Evolutionary conservation across 352 stramenopile genomes (phyloP), one percentile per base, ranked within the genome.

Genomic region (Phytopythium aichiense): DNA sequence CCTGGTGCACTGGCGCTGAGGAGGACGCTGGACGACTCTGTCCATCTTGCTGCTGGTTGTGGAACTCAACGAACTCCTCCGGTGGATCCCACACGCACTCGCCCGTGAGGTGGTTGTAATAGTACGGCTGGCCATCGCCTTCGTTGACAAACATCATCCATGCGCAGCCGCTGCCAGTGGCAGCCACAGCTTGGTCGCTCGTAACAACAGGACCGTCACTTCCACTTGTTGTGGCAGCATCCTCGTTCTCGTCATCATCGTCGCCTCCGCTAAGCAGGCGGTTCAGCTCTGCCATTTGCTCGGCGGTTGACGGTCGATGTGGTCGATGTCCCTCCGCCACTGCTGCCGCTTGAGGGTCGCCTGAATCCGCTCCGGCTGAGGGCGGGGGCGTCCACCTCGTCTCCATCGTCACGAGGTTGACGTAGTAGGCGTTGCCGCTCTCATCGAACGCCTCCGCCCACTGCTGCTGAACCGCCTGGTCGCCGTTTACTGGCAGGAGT

Each of bases 91-190:
- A 92, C 20, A 89, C 68, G 62, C 79, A 89, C 56, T 88, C 74
- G 1, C 69, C 70, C 20, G 77, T 89, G 31, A 71, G 35, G 45
- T 79, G 58, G 46, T 91, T 84, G 63, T 89, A 88, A 63, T 91
- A 92, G 61, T 92, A 92, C 30, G 80, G 78, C 18, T 77, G 59
- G 12, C 76, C 77, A 28, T 86, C 77, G n/a, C 57, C 72, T 58
- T 88, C 79, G 50, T 89, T 87, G 8, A 89, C 33, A 43, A 89
- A 82, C 76, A 89, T 79, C 60, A 88, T 87, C 83, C 83, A 92
- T 25, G 63, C 53, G 59, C 61, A 73, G 1, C 25, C 20, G 33
- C 68, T 52, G 33, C 13, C n/a, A 12, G 15, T 30, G 15, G 50
- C n/a, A 43, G 13, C 6, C 9, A 31, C 33, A 11, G 3, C 13